Evolutionary conservation across 495 filamentous ascomycete genomes (phyloP), one percentile per base, ranked within the genome.

Genomic region (Aspergillus kassunensis): DNA sequence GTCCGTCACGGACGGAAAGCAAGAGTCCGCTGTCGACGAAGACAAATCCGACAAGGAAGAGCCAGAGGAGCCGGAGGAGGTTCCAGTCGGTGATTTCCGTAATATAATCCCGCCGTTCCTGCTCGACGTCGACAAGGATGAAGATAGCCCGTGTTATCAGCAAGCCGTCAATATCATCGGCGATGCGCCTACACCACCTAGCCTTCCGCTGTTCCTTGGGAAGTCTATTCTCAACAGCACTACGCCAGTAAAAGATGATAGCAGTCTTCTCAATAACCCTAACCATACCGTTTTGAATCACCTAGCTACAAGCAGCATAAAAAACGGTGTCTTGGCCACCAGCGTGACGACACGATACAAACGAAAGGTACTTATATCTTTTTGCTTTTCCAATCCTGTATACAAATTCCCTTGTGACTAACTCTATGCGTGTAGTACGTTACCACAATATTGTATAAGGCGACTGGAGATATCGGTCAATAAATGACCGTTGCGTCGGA

Each of bases 231-330:
- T 98, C 51, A 98, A 98, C 65, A 87, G 87, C 36, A 85, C 81
- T 6, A 92, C 85, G 6, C 82, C 90, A 2, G 91, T 96, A 76
- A 97, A 97, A 72, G 93, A 97, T 69, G 93, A 98, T 64, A 95
- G 89, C 67, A 96, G 91, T 71, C 95, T 98, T 36, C 70, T 98
- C 33, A 91, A 85, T 44, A 91, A 96, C 75, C 93, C 93, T 12
- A 98, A 97, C 59, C 93, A 98, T 57, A 96, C 93, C 2, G 90
- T 98, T 21, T 71, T 98, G 57, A 98, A 98, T 57, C 93, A 98
- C 66, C 74, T 98, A 40, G 92, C 92, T n/a, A 98, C 93, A 4
- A 96, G 91, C 74, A 96, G 91, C 68, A 98, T 98, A 68, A 97
- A 96, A 70, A 88, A 95, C 52, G 87, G 89, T 48, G 88, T 97